These are phyloP conservation scores for Pleurotus platypus DNA, from an alignment of 768 basidiomycete species.

Conservation along the genomic window DNA sequence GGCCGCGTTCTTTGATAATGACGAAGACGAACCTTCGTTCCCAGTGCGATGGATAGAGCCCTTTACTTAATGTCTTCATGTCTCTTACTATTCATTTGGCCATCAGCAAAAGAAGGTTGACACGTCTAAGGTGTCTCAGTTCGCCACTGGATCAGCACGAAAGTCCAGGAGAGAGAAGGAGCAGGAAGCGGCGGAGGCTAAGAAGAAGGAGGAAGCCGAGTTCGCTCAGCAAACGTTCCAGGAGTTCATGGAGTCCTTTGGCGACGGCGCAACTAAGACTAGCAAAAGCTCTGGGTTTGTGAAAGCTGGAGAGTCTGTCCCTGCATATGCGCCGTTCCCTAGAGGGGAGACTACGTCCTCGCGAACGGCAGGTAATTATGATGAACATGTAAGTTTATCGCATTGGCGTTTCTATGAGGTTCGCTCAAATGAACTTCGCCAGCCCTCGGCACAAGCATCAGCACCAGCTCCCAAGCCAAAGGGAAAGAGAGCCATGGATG, in stretches of 20 bases:
- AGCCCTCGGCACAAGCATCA: constrained; percentile 43
- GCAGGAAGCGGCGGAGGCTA: constrained; percentile 87
- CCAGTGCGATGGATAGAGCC: constrained; percentile 85
- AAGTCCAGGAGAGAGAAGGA: constrained; percentile 94
- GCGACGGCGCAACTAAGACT: constrained; percentile 52
- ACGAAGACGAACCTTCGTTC: constrained; percentile 82
- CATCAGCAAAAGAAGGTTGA: constrained; percentile 82
- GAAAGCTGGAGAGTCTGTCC: constrained; percentile 54
- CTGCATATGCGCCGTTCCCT: constrained; percentile 41
- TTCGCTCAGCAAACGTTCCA: constrained; percentile 75
- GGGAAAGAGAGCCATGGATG: constrained; percentile 95
- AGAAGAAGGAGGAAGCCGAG: constrained; percentile 80
- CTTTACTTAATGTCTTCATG: constrained; percentile 46
- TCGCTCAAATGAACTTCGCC: constrained; percentile 4
- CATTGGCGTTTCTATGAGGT: background rate
- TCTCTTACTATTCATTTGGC: constrained; percentile 57
- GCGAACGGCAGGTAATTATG: constrained; percentile 20
- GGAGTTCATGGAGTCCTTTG: constrained; percentile 85
- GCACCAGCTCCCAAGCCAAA: constrained; percentile 63
- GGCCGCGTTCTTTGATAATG: constrained; percentile 81
- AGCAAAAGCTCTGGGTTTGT: constrained; percentile 55
- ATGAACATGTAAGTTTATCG: constrained; percentile 11
- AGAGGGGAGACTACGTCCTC: constrained; percentile 23
- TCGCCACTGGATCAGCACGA: constrained; percentile 77
- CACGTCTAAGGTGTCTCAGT: constrained; percentile 82